Conservation (phyloP, 2,329 filamentous ascomycete genomes). For the Apiospora malaysiana region DNA sequence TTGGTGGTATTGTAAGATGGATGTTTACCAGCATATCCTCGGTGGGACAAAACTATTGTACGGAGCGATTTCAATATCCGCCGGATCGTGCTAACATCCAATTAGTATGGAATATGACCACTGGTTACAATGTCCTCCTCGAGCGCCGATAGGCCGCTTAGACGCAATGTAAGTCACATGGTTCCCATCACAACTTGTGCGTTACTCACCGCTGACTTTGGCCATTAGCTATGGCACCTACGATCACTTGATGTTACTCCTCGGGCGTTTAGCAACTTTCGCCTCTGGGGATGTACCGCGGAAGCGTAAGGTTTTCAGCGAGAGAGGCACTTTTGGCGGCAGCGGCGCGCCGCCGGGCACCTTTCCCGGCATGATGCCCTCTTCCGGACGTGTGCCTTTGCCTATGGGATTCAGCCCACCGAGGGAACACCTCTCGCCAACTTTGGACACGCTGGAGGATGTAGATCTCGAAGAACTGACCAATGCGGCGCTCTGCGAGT, state of each 20-base stretch:
- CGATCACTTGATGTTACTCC: slow-evolving; percentile 83
- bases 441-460: slow-evolving; percentile 54
- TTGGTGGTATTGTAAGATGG: slow-evolving; percentile 97
- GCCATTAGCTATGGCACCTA: slow-evolving; percentile 78
- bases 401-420: slow-evolving; percentile 63
- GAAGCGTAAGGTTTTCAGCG: slow-evolving; percentile 72
- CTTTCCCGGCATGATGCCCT: slow-evolving; percentile 63
- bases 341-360: slow-evolving; percentile 49
- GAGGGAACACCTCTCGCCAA: slow-evolving; percentile 47
- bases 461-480: slow-evolving; percentile 68
- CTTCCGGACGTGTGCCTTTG: slow-evolving; percentile 53
- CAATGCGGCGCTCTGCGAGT: slow-evolving; percentile 75
- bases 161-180: slow-evolving; percentile 68
- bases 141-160: slow-evolving; percentile 77
- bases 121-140: slow-evolving; percentile 88
- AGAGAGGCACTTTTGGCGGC: slow-evolving; percentile 61
- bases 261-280: slow-evolving; percentile 82
- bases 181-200: not conserved
- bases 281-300: slow-evolving; percentile 76
- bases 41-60: slow-evolving; percentile 87
- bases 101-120: slow-evolving; percentile 76
- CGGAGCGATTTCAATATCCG: slow-evolving; percentile 45
- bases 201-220: slow-evolving; percentile 32
- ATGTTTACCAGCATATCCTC: slow-evolving; percentile 87
- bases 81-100: slow-evolving; percentile 1